phyloP scores from a whole-genome alignment of 2,329 filamentous ascomycete species.

The Trichocomaceae sp. region DNA sequence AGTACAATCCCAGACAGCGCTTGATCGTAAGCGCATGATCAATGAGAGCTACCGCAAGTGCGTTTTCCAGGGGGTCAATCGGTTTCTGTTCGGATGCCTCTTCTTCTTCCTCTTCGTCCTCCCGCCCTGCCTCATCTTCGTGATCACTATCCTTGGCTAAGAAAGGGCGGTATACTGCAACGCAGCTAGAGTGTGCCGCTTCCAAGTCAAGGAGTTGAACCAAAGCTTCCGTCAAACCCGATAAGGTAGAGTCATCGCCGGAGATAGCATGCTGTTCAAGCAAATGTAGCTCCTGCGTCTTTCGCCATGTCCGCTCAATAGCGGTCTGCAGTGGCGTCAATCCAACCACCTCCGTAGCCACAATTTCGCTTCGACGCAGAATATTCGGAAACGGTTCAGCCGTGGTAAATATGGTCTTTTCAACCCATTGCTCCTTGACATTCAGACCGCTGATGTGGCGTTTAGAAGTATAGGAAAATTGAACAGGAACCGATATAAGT shows the following conservation, averaged over 20 bases:
- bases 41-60: slow-evolving; percentile 75
- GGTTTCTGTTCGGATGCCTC: slow-evolving; percentile 46
- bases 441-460: slow-evolving; percentile 62
- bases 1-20: slow-evolving; percentile 66
- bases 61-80: slow-evolving; percentile 59
- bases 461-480: slow-evolving; percentile 69
- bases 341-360: slow-evolving; percentile 58
- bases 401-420: slow-evolving; percentile 79
- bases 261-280: slow-evolving; percentile 69
- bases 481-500: slow-evolving; percentile 67
- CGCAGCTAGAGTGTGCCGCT: slow-evolving; percentile 65
- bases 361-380: slow-evolving; percentile 76
- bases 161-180: slow-evolving; percentile 69
- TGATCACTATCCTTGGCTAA: slow-evolving; percentile 49
- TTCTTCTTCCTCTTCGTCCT: slow-evolving; percentile 41
- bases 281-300: slow-evolving; percentile 74
- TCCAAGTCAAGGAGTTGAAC: slow-evolving; percentile 71
- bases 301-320: slow-evolving; percentile 80
- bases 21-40: slow-evolving; percentile 87
- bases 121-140: slow-evolving; percentile 36
- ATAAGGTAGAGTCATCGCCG: slow-evolving; percentile 63
- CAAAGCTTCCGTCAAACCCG: slow-evolving; percentile 67
- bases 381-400: slow-evolving; percentile 88
- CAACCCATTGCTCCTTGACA: slow-evolving; percentile 65
- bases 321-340: slow-evolving; percentile 78